Evolutionary conservation across 2,329 filamentous ascomycete genomes (phyloP).

Genomic region (Colletotrichum magnum): DNA sequence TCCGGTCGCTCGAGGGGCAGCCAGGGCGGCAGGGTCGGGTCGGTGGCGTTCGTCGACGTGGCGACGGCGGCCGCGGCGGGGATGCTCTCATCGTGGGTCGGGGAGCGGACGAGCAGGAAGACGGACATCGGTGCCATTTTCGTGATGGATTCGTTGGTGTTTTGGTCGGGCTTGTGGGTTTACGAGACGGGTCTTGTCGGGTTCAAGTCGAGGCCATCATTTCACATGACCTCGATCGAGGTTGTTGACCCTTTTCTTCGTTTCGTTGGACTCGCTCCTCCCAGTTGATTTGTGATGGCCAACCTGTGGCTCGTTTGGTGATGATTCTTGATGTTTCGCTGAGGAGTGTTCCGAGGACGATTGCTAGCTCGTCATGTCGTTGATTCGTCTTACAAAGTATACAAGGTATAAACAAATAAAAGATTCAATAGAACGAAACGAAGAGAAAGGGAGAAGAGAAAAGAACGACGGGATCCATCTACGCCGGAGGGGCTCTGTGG

Average conservation of each 20-base stretch:
- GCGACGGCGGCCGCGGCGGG: conserved; percentile 9
- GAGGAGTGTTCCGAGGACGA: too few relatives aligned
- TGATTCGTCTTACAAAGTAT: too few relatives aligned
- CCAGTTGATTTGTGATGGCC: background rate
- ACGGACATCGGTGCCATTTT: conserved; percentile 26
- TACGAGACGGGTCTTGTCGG: background rate
- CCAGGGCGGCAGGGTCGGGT: conserved; percentile 17
- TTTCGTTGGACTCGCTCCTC: too few relatives aligned
- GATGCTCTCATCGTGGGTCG: background rate
- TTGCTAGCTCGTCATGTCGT: conserved; percentile 8
- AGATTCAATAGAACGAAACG: too few relatives aligned
- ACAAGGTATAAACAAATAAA: too few relatives aligned
- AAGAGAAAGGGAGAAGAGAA: conserved; percentile 17
- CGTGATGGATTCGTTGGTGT: too few relatives aligned
- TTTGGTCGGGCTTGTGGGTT: background rate
- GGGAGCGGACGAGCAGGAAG: conserved; percentile 17
- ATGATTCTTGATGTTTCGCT: background rate
- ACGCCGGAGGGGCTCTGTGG: conserved; percentile 6
- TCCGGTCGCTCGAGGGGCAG: conserved; percentile 10
- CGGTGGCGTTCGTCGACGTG: background rate
- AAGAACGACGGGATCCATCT: background rate
- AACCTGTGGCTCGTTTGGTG: background rate
- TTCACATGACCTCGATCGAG: background rate
- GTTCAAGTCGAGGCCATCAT: conserved; percentile 25
- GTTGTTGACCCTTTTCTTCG: background rate